phyloP scores from a whole-genome alignment of 129 eudicot species.

The Flaveria ramosissima region DNA sequence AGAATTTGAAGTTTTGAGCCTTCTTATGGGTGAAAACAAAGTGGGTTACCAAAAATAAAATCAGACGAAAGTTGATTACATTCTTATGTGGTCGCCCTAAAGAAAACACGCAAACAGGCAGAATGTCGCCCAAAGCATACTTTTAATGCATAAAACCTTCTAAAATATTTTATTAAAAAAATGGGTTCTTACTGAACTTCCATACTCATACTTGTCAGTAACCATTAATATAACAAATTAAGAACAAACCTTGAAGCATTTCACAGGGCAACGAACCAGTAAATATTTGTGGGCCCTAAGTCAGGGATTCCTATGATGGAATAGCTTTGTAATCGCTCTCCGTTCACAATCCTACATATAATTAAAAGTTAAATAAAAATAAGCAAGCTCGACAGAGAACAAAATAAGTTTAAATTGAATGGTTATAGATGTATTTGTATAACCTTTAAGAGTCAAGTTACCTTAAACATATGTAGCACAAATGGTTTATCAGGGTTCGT shows the following conservation, averaged over 20 bases:
- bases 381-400: neutral
- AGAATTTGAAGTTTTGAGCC: neutral
- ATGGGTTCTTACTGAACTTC: neutral
- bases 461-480: conserved; percentile 81
- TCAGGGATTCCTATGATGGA: conserved; percentile 68
- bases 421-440: neutral
- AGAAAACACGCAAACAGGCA: neutral
- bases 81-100: neutral
- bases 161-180: neutral
- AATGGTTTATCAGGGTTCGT: conserved; percentile 67
- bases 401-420: neutral
- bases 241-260: conserved; percentile 28
- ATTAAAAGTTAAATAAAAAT: neutral
- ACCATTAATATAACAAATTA: neutral
- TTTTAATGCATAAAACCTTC: neutral
- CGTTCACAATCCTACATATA: conserved; percentile 88
- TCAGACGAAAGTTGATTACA: neutral
- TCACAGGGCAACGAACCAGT: conserved; percentile 20
- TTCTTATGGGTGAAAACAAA: neutral
- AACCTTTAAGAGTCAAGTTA: conserved; percentile 23
- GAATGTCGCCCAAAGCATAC: neutral
- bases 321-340: conserved; percentile 77
- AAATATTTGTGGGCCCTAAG: neutral
- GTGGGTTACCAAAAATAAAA: neutral
- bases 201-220: neutral